Evolutionary conservation across 2,329 filamentous ascomycete species (phyloP), one percentile per base, ranked within the genome.

Genomic region (Paecilomyces dactylethromorphus): DNA sequence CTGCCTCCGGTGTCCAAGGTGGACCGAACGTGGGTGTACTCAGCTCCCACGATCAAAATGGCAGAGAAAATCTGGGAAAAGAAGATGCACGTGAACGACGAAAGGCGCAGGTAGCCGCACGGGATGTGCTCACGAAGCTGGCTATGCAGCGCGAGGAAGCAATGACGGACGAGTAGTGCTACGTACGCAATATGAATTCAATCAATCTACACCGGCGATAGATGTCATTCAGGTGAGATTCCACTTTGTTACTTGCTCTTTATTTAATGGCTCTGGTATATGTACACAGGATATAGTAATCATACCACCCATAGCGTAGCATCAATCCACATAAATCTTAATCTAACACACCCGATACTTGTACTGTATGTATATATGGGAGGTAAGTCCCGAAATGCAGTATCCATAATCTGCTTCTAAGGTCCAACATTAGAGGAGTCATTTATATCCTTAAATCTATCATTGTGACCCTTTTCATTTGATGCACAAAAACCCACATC

Each of bases 401-500:
- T 13, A 31, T 53, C 6, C 11, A 53, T 53, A 53, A 53, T 12
- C 39, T 18, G 26, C 26, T 29, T 29, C 26, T 29, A 29, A 29
- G 7, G 26, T 29, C 26, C 26, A 29, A 29, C 2, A 29, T 7
- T 29, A 5, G 26, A 29, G 26, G 4, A 29, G 26, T 29, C 26
- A 6, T 29, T 5, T 29, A 7, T 29, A 29, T 29, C 35, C 3
- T 15, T 8, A 45, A 45, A 18, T 10, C n/a, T 18, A 45, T 45
- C 35, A 8, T 12, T 29, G 26, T 29, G 4, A 29, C 26, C 2
- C 18, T 21, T 45, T 61, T 75, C 69, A 86, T 71, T 84, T 86
- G 24, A 87, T 79, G 63, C 76, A 77, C 65, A 87, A 76, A 62
- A 87, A 84, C 0, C 81, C 84, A 59, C 85, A 76, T 0, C 85